phyloP scores from a whole-genome alignment of 345 rosid species.

The Schrenkiella parvula region DNA sequence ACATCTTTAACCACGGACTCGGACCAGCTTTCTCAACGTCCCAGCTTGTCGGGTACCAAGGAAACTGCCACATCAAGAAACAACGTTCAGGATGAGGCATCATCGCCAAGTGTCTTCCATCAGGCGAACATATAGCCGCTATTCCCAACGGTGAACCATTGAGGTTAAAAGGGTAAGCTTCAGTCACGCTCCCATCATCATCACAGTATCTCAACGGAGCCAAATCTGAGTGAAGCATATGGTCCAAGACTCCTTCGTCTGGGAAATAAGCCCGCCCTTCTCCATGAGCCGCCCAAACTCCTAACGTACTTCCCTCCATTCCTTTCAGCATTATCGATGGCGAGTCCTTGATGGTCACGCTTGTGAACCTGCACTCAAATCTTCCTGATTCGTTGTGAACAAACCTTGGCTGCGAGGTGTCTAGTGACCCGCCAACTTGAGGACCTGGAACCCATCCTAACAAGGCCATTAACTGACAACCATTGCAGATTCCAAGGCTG shows the following conservation, averaged over 20 bases:
- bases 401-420: constrained; percentile 80
- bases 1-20: constrained; percentile 93
- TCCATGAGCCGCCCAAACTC: constrained; percentile 98
- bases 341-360: constrained; percentile 68
- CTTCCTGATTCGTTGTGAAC: constrained; percentile 91
- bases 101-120: constrained; percentile 95
- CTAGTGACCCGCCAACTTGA: constrained; percentile 76
- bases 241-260: constrained; percentile 76
- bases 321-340: constrained; percentile 93
- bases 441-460: constrained; percentile 97
- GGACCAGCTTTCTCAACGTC: constrained; percentile 79
- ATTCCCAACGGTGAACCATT: constrained; percentile 97
- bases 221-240: constrained; percentile 58
- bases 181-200: constrained; percentile 77
- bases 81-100: constrained; percentile 99
- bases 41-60: constrained; percentile 92
- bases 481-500: constrained; percentile 93
- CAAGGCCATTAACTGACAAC: constrained; percentile 92
- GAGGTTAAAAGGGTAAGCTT: constrained; percentile 79
- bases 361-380: constrained; percentile 87
- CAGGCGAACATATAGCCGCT: constrained; percentile 90
- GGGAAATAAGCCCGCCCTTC: constrained; percentile 96
- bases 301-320: constrained; percentile 91
- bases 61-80: constrained; percentile 98
- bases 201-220: constrained; percentile 87